Evolutionary conservation across 768 basidiomycete species (phyloP).

Genomic region (Mycena sanguinolenta): DNA sequence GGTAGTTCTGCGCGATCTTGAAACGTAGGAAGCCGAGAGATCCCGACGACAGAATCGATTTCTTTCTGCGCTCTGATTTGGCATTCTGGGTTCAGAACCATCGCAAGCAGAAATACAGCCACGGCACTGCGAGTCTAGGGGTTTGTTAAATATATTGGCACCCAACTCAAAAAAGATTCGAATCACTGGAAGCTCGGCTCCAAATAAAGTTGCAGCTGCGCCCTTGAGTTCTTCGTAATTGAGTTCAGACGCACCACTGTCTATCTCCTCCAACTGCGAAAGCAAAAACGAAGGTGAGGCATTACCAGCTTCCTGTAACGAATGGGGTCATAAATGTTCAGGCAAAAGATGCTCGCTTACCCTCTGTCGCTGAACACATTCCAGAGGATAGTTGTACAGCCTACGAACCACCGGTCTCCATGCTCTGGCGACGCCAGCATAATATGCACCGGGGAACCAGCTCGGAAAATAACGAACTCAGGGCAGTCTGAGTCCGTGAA

Average conservation of each 20-base stretch:
- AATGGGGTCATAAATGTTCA: background rate
- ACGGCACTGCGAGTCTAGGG: slow-evolving; percentile 37
- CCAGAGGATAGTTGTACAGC: slow-evolving; percentile 30
- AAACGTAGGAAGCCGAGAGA: slow-evolving; percentile 39
- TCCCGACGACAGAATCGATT: slow-evolving; percentile 44
- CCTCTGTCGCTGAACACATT: slow-evolving; percentile 24
- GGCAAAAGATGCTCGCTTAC: slow-evolving; percentile 22
- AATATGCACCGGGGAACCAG: slow-evolving; percentile 51
- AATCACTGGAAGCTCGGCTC: slow-evolving; percentile 35
- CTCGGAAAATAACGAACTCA: slow-evolving; percentile 44
- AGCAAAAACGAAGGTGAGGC: slow-evolving; percentile 39
- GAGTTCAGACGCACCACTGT: slow-evolving; percentile 9
- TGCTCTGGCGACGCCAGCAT: slow-evolving; percentile 28
- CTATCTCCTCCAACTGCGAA: slow-evolving; percentile 36
- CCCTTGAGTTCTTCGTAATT: slow-evolving; percentile 33
- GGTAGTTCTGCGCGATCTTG: slow-evolving; percentile 23
- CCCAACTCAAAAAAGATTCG: slow-evolving; percentile 3
- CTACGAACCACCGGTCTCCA: slow-evolving; percentile 15
- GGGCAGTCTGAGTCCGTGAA: background rate
- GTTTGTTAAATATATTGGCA: slow-evolving; percentile 9
- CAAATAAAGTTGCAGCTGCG: slow-evolving; percentile 33
- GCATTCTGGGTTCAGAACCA: slow-evolving; percentile 47
- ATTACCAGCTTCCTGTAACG: slow-evolving; percentile 27
- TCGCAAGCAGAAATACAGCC: slow-evolving; percentile 45
- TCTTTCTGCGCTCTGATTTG: slow-evolving; percentile 48